Conservation (phyloP, 768 basidiomycete species). For the Lactarius psammicola region DNA sequence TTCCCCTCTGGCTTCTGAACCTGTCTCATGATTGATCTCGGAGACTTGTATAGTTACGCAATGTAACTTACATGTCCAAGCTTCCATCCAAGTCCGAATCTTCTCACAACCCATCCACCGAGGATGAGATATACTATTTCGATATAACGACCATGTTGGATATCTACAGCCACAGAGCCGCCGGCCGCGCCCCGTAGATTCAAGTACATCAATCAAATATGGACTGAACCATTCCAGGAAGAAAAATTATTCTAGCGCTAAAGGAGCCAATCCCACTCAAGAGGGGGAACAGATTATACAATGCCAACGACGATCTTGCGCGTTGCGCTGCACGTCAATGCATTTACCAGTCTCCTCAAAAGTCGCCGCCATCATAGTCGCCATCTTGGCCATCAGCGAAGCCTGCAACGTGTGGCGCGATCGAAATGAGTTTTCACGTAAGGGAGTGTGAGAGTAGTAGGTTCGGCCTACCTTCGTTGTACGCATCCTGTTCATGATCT, state of each 20-base stretch:
- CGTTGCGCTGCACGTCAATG: not conserved
- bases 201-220: constrained; percentile 7
- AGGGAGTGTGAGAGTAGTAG: not conserved
- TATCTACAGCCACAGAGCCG: constrained; percentile 2
- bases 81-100: not conserved
- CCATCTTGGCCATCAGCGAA: constrained; percentile 32
- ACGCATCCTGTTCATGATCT: constrained; percentile 39
- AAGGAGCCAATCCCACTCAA: constrained; percentile 8
- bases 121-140: constrained; percentile 11
- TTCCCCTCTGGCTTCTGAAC: not conserved
- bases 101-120: not conserved
- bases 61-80: not conserved
- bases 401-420: constrained; percentile 31
- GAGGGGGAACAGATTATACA: not conserved
- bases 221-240: constrained; percentile 5
- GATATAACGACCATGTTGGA: constrained; percentile 4
- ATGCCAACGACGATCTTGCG: not conserved
- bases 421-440: constrained; percentile 20
- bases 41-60: constrained; percentile 1
- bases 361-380: constrained; percentile 13
- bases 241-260: constrained; percentile 9
- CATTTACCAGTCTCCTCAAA: constrained; percentile 31
- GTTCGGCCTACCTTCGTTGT: constrained; percentile 37
- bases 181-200: not conserved
- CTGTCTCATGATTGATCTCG: constrained; percentile 21